Evolutionary conservation across 179 eudicot species (phyloP).

Genomic region (Vitellaria paradoxa): DNA sequence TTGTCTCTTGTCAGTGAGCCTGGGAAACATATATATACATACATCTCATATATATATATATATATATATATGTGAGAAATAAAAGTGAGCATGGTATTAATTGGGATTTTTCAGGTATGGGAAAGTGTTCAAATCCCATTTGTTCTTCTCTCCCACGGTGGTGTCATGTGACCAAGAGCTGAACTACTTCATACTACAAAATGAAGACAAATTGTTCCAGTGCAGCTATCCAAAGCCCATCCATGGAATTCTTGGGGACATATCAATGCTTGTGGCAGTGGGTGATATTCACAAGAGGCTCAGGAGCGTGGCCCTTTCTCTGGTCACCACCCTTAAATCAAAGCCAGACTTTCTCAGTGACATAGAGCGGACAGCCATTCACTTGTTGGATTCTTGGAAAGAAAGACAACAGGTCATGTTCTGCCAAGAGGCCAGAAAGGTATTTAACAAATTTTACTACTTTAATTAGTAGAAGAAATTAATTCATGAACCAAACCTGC

Average conservation of each 20-base stretch:
- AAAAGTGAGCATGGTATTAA: not conserved
- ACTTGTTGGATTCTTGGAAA: constrained; percentile 51
- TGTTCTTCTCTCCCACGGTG: constrained; percentile 61
- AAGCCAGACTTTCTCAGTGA: constrained; percentile 47
- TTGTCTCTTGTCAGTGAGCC: no score
- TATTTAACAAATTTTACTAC: not conserved
- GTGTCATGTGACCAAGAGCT: constrained; percentile 68
- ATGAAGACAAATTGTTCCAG: constrained; percentile 56
- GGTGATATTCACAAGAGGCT: constrained; percentile 62
- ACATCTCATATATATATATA: not conserved
- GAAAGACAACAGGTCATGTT: constrained; percentile 40
- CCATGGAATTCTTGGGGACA: constrained; percentile 55
- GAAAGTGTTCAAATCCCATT: constrained; percentile 63
- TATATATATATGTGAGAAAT: not conserved
- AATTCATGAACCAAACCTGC: no score
- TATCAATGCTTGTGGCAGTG: constrained; percentile 57
- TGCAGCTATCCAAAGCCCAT: constrained; percentile 66
- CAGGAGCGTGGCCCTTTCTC: constrained; percentile 54
- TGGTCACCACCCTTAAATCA: constrained; percentile 44
- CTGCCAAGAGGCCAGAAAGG: constrained; percentile 63
- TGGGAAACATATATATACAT: no score
- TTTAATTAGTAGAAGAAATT: no score
- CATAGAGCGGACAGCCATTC: constrained; percentile 37
- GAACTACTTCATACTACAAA: constrained; percentile 63
- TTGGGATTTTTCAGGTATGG: constrained; percentile 46